Percentiles rank a stretch among this genome's conserved stretches.
These are phyloP conservation scores for Fagus sylvatica DNA, from an alignment of 306 rosid genomes.

Conservation along the genomic window DNA sequence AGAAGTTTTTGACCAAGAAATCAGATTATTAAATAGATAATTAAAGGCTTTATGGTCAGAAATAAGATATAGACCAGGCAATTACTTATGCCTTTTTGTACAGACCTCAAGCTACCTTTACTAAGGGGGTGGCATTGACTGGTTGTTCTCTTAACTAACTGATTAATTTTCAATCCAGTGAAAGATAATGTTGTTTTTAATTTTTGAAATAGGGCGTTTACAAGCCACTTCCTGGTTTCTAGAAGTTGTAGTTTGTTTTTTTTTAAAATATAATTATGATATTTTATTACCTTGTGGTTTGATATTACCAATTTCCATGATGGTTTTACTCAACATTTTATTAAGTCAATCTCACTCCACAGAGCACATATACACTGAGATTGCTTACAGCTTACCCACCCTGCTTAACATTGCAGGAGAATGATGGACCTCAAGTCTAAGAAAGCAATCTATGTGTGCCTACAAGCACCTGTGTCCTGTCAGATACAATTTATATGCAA, in stretches of 20 bases:
- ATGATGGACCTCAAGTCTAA: slow-evolving; percentile 68
- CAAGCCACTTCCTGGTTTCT: slow-evolving; percentile 6
- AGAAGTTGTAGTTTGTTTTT: neutral
- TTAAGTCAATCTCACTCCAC: neutral
- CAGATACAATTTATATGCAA: slow-evolving; percentile 77
- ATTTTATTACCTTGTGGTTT: neutral
- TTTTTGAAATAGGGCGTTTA: neutral
- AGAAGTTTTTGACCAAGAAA: neutral
- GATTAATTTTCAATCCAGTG: neutral
- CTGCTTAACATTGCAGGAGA: slow-evolving; percentile 57
- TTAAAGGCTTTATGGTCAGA: neutral
- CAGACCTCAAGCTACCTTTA: neutral
- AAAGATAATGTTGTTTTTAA: neutral
- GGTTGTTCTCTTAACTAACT: slow-evolving; percentile 7
- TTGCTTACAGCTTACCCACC: slow-evolving; percentile 15
- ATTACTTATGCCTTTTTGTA: neutral
- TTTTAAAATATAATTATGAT: neutral
- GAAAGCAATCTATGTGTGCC: slow-evolving; percentile 72
- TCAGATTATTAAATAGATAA: neutral
- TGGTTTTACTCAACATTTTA: slow-evolving; percentile 2
- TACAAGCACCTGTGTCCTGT: slow-evolving; percentile 65
- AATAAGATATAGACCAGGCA: neutral
- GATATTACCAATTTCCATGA: neutral
- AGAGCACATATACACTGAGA: slow-evolving; percentile 1
- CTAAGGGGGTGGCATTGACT: neutral